A percentile compares a stretch with the other conserved stretches of the same genome.
These are phyloP conservation scores for Tetraselmis striata DNA, from an alignment of 139 green algal species.

Conservation along the genomic window DNA sequence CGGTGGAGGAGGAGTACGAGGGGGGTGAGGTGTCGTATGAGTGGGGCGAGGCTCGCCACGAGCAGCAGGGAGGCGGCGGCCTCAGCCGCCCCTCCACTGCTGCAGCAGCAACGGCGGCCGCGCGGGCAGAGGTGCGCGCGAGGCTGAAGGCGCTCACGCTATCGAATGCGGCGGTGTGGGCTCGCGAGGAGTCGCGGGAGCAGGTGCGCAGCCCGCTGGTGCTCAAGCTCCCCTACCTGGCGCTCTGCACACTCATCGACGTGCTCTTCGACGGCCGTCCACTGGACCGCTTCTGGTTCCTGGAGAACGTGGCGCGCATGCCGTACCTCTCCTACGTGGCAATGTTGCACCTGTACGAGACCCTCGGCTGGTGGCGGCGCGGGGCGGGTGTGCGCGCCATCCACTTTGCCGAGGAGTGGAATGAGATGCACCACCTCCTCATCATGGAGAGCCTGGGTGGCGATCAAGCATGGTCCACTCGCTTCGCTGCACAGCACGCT, in stretches of 20 bases:
- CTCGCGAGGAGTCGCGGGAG: not conserved
- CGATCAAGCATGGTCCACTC: slow-evolving; percentile 84
- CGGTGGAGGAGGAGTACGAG: not conserved
- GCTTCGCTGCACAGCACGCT: slow-evolving; percentile 80
- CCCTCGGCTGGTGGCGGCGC: slow-evolving; percentile 79
- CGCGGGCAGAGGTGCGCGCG: not conserved
- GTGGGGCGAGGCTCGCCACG: not conserved
- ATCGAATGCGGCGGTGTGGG: not conserved
- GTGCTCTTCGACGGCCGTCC: slow-evolving; percentile 34
- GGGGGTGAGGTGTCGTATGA: not conserved
- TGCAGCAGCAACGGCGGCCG: no score
- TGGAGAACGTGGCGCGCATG: slow-evolving; percentile 90
- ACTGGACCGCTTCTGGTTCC: slow-evolving; percentile 73
- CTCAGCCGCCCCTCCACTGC: no score
- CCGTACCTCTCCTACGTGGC: slow-evolving; percentile 95
- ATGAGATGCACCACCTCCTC: slow-evolving; percentile 75
- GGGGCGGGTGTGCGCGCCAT: slow-evolving; percentile 45
- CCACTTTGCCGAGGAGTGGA: slow-evolving; percentile 94
- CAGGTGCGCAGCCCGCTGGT: not conserved
- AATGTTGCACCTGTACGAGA: slow-evolving; percentile 90
- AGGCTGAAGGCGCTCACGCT: not conserved
- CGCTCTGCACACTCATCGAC: slow-evolving; percentile 22
- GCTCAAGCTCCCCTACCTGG: not conserved
- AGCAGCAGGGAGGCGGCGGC: not conserved
- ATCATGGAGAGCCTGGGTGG: slow-evolving; percentile 96